Conservation (phyloP, 2,329 filamentous ascomycete species). For the Arthrobotrys entomopaga region DNA sequence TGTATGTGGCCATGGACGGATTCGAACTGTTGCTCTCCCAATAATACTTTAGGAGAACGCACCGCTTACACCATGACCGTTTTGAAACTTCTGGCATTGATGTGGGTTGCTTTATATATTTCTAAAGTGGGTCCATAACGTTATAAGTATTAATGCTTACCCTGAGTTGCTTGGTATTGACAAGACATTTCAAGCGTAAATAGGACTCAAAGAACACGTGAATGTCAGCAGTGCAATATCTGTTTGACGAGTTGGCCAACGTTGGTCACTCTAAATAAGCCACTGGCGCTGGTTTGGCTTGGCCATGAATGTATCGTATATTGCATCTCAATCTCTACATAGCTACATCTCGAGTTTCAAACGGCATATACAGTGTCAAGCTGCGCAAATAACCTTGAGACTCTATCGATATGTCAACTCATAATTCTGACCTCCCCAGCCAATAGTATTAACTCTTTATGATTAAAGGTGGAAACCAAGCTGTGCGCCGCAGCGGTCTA, state of each 20-base stretch:
- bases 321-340: no score
- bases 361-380: no score
- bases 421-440: no score
- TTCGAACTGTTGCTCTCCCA: slow-evolving; percentile 4
- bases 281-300: not conserved
- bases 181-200: not conserved
- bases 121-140: not conserved
- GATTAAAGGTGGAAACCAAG: no score
- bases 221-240: not conserved
- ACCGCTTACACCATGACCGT: not conserved
- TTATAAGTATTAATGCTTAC: not conserved
- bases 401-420: no score
- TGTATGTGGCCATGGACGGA: not conserved
- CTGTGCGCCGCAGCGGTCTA: no score
- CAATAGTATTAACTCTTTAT: no score
- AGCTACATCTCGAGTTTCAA: no score
- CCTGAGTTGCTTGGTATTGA: not conserved
- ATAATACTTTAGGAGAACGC: not conserved
- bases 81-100: not conserved
- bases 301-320: no score
- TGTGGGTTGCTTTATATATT: slow-evolving; percentile 3
- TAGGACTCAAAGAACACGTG: no score
- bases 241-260: slow-evolving; percentile 9
- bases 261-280: not conserved
- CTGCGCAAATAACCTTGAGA: no score